Evolutionary conservation across 2,329 filamentous ascomycete genomes (phyloP).

Genomic region (Herpomyces periplanetae): DNA sequence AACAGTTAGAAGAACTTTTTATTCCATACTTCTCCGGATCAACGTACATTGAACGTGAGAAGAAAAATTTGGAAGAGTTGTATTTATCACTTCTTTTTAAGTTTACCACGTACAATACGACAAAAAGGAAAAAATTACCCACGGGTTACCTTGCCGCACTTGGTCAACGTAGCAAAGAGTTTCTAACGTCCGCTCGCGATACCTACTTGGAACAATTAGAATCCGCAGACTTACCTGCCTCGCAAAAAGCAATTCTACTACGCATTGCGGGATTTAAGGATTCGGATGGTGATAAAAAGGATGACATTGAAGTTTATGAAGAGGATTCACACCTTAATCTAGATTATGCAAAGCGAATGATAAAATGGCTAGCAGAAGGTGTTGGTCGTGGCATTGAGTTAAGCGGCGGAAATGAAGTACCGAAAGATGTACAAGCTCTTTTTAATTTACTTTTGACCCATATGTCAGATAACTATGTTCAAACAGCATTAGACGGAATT

Average conservation of each 20-base stretch:
- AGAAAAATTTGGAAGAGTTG: slow-evolving; percentile 28
- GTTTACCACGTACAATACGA: slow-evolving; percentile 55
- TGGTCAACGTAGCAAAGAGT: slow-evolving; percentile 53
- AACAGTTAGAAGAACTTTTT: slow-evolving; percentile 23
- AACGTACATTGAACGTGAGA: slow-evolving; percentile 23
- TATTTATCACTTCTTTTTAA: slow-evolving; percentile 82
- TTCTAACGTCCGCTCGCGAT: slow-evolving; percentile 55
- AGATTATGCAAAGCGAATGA: slow-evolving; percentile 76
- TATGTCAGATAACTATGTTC: slow-evolving; percentile 46
- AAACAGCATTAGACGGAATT: slow-evolving; percentile 22
- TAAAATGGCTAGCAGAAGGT: slow-evolving; percentile 83
- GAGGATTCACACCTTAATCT: slow-evolving; percentile 51
- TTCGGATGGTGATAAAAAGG: slow-evolving; percentile 24
- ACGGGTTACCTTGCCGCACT: slow-evolving; percentile 74
- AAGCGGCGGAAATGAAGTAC: slow-evolving; percentile 50
- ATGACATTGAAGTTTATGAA: slow-evolving; percentile 62
- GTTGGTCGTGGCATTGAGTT: slow-evolving; percentile 66
- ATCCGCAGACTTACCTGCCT: slow-evolving; percentile 47
- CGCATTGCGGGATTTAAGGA: slow-evolving; percentile 47
- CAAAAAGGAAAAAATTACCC: slow-evolving; percentile 44
- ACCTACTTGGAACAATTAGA: slow-evolving; percentile 63
- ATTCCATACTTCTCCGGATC: slow-evolving; percentile 23
- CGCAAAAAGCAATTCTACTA: slow-evolving; percentile 63
- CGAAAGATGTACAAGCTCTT: slow-evolving; percentile 61
- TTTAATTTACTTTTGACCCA: slow-evolving; percentile 44